Conservation (phyloP, 2,329 filamentous ascomycete genomes). For the Myriosclerotinia duriaeana region DNA sequence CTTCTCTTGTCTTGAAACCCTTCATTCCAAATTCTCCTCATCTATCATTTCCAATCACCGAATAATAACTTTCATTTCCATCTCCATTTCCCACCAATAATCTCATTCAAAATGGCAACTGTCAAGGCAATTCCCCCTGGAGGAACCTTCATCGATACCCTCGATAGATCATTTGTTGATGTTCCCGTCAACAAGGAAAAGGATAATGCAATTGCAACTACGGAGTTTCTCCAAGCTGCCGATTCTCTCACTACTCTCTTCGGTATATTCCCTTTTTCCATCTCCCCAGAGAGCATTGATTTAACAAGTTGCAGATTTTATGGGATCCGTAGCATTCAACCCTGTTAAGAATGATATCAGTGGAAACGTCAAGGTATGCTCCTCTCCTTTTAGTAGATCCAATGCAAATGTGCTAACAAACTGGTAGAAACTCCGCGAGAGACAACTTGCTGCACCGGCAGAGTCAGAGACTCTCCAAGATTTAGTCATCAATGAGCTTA, state of each 20-base stretch:
- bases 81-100: not conserved
- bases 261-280: constrained; percentile 50
- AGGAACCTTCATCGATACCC: constrained; percentile 77
- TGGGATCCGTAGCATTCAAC: constrained; percentile 74
- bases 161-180: constrained; percentile 79
- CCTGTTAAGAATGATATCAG: constrained; percentile 90
- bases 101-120: constrained; percentile 32
- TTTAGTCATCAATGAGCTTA: constrained; percentile 82
- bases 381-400: not conserved
- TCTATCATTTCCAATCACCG: not conserved
- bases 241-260: constrained; percentile 87
- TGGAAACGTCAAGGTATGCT: constrained; percentile 80
- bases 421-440: constrained; percentile 79
- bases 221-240: constrained; percentile 85
- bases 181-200: constrained; percentile 74
- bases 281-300: not conserved
- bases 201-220: constrained; percentile 76
- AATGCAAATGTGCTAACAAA: constrained; percentile 20
- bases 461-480: constrained; percentile 84
- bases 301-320: constrained; percentile 49
- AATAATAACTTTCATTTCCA: not conserved
- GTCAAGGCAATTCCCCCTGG: constrained; percentile 37
- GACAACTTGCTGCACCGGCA: constrained; percentile 72
- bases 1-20: not conserved
- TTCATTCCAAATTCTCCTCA: not conserved